Percentiles rank a stretch among this genome's conserved stretches.
These are phyloP conservation scores for Sistotremastrum suecicum DNA, from an alignment of 768 basidiomycete genomes.

Conservation along the genomic window DNA sequence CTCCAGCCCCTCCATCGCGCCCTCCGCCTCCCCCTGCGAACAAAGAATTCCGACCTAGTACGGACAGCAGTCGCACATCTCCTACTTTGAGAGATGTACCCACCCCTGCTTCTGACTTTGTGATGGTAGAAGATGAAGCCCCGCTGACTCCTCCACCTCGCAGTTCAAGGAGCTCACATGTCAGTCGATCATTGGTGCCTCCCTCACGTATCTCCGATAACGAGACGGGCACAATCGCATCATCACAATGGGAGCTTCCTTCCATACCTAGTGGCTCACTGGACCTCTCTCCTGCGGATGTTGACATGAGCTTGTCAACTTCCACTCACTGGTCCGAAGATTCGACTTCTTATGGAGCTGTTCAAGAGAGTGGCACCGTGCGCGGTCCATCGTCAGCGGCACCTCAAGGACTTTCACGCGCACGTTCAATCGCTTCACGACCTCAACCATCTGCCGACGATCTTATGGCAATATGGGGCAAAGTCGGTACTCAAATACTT, in stretches of 20 bases:
- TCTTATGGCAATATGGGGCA: conserved; percentile 53
- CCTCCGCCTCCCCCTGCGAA: conserved; percentile 1
- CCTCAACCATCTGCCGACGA: conserved; percentile 41
- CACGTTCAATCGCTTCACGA: not conserved
- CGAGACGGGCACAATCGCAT: conserved; percentile 21
- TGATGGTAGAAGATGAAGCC: conserved; percentile 41
- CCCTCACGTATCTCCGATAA: conserved; percentile 16
- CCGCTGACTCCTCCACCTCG: conserved; percentile 28
- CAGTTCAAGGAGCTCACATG: conserved; percentile 15
- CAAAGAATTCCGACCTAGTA: not conserved
- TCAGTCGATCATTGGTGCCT: conserved; percentile 19
- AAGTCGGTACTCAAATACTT: conserved; percentile 61
- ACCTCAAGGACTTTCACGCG: conserved; percentile 7
- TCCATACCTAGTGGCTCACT: conserved; percentile 39
- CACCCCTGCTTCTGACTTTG: conserved; percentile 28
- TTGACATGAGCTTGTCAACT: conserved; percentile 34
- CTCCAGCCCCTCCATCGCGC: not conserved
- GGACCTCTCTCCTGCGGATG: conserved; percentile 34
- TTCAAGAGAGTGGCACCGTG: not conserved
- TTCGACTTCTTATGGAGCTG: conserved; percentile 22
- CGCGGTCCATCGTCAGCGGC: too few relatives aligned
- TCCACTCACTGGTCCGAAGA: conserved; percentile 42
- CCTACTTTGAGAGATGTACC: not conserved
- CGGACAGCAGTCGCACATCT: not conserved
- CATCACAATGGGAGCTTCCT: conserved; percentile 53